These are phyloP conservation scores for Tricholoma matsutake DNA, from an alignment of 768 basidiomycete genomes.

Conservation along the genomic window DNA sequence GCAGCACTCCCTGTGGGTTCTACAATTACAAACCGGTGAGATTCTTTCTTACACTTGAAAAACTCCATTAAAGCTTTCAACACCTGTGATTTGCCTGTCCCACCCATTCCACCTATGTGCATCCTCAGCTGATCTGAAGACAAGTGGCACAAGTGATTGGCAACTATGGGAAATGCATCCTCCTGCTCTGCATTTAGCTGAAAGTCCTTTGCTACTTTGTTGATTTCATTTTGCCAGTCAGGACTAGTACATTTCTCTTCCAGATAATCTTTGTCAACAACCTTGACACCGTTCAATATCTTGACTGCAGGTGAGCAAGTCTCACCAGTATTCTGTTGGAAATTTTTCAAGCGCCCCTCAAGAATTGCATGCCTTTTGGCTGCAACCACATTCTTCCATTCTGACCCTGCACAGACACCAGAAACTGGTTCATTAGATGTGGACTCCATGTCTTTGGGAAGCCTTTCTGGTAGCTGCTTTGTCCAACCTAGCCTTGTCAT, in stretches of 20 bases:
- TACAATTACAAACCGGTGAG: constrained; percentile 21
- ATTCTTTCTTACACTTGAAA: too few relatives aligned
- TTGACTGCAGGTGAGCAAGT: not conserved
- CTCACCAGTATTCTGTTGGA: not conserved
- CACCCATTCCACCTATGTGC: too few relatives aligned
- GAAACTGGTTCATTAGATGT: not conserved
- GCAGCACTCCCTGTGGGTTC: too few relatives aligned
- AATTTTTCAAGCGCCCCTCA: not conserved
- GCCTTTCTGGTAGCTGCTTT: not conserved
- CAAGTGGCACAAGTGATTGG: constrained; percentile 11
- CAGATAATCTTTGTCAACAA: too few relatives aligned
- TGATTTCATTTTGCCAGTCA: too few relatives aligned
- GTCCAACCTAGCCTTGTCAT: not conserved
- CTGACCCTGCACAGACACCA: not conserved
- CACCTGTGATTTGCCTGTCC: too few relatives aligned
- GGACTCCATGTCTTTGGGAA: not conserved
- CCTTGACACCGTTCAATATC: too few relatives aligned
- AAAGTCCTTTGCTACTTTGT: too few relatives aligned
- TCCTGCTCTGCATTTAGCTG: too few relatives aligned
- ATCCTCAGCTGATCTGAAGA: constrained; percentile 10
- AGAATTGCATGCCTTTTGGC: not conserved
- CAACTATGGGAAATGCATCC: too few relatives aligned
- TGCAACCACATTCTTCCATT: not conserved
- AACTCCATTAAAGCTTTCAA: too few relatives aligned
- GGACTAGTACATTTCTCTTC: too few relatives aligned